Base-by-base conservation (phyloP, 257 asterid genomes). In the Knoxia roxburghii region DNA sequence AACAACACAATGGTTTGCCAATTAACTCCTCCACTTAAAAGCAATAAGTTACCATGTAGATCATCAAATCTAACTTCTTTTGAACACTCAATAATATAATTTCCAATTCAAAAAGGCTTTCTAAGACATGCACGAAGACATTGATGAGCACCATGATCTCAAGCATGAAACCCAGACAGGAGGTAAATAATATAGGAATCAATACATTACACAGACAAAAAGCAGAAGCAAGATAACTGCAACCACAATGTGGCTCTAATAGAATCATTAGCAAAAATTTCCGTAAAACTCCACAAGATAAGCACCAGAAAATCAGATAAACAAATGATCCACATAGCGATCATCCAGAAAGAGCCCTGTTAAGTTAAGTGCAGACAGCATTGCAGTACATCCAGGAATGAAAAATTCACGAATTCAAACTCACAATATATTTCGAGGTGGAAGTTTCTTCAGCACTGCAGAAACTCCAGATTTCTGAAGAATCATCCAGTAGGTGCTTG, bases 391-490 rank as follows among this genome's bases (percentile, higher is more conserved):
- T 2, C 26, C 15, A 6, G 32, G 18, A 32, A 32, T 26, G 20
- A 33, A 4, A 2, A 59, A 59, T 10, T 57, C 41, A 3, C 20
- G 2, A 59, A 5, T 59, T 35, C 20, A 46, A 62, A 83, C 97
- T 83, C 78, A 92, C 98, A 72, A 88, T 82, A 82, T 88, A 90
- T 61, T 73, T 72, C 69, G 90, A 80, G 64, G 90, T 84, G 55
- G 99, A 86, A 70, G 92, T 79, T 76, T 87, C 97, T 66, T 80
- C 82, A 60, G 82, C 87, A 73, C 71, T 54, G 63, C 80, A 76
- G 80, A 87, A 87, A 72, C 83, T 86, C 98, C 98, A 92, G 79
- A 68, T 65, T 68, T 89, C 98, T 61, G 73, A 71, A 35, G 95
- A 79, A 87, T 93, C 99, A 48, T 72, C 76, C 84, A 90, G 55